phyloP scores from a whole-genome alignment of 2,329 filamentous ascomycete genomes.

The Mariannaea elegans region DNA sequence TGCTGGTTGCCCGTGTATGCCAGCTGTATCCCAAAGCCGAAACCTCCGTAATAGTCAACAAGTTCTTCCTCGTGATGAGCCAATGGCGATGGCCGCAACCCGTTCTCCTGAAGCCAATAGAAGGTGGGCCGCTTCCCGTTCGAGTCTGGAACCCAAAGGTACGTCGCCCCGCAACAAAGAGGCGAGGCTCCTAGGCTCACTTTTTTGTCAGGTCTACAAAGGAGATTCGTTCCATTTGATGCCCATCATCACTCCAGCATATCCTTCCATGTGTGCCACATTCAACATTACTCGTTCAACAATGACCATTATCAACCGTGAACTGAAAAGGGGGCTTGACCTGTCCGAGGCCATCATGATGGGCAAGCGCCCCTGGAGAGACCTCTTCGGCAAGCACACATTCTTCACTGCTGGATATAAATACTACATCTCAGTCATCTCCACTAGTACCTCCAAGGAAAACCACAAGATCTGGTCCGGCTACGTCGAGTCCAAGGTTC shows the following conservation, averaged over 20 bases:
- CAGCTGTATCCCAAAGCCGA: slow-evolving; percentile 95
- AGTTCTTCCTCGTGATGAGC: slow-evolving; percentile 93
- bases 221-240: slow-evolving; percentile 88
- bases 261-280: slow-evolving; percentile 97
- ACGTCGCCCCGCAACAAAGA: slow-evolving; percentile 24
- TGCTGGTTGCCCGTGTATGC: slow-evolving; percentile 94
- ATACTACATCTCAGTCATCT: slow-evolving; percentile 91
- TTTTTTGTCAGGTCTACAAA: slow-evolving; percentile 69
- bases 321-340: slow-evolving; percentile 79
- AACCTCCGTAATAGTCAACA: slow-evolving; percentile 86
- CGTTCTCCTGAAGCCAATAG: slow-evolving; percentile 88
- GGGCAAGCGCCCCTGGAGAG: slow-evolving; percentile 82
- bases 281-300: slow-evolving; percentile 93
- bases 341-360: slow-evolving; percentile 83
- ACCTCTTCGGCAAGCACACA: slow-evolving; percentile 86
- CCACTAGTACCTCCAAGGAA: slow-evolving; percentile 84
- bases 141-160: slow-evolving; percentile 95
- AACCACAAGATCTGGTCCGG: slow-evolving; percentile 89
- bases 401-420: slow-evolving; percentile 96
- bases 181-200: not conserved
- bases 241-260: slow-evolving; percentile 98
- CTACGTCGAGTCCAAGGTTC: slow-evolving; percentile 91
- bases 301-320: slow-evolving; percentile 82
- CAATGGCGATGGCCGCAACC: slow-evolving; percentile 95
- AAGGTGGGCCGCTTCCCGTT: slow-evolving; percentile 81